These are phyloP conservation scores for Tuctoria greenei DNA, from an alignment of 176 grass and related monocot genomes.

Conservation along the genomic window DNA sequence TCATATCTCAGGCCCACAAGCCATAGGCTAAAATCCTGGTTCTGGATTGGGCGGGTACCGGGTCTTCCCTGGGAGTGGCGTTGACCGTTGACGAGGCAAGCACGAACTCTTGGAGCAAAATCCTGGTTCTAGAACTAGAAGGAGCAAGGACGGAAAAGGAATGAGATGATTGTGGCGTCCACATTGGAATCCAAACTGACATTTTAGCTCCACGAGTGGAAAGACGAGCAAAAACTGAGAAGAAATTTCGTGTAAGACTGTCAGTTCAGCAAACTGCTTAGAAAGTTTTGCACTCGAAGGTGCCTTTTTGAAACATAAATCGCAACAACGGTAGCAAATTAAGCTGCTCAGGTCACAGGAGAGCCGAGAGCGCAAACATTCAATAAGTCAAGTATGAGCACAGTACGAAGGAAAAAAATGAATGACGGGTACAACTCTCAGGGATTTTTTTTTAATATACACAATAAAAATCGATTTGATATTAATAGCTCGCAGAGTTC, in stretches of 20 bases:
- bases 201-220: background rate
- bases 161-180: background rate
- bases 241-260: background rate
- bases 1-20: accelerated
- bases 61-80: too few species aligned
- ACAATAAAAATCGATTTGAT: too few species aligned
- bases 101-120: background rate
- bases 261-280: background rate
- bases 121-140: background rate
- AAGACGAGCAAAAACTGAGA: too few species aligned
- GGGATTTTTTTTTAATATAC: too few species aligned
- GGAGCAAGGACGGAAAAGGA: background rate
- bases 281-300: background rate
- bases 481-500: too few species aligned
- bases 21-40: background rate
- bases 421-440: background rate
- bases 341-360: background rate
- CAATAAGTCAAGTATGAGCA: slow-evolving; percentile 18
- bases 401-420: slow-evolving; percentile 1
- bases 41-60: background rate
- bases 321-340: background rate
- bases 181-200: background rate
- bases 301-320: background rate
- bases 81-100: slow-evolving; percentile 25
- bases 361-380: slow-evolving; percentile 16